A percentile compares a stretch with the other conserved stretches of the same genome.
These are phyloP conservation scores for Serpula lacrymans DNA, from an alignment of 768 basidiomycete species.

Conservation along the genomic window DNA sequence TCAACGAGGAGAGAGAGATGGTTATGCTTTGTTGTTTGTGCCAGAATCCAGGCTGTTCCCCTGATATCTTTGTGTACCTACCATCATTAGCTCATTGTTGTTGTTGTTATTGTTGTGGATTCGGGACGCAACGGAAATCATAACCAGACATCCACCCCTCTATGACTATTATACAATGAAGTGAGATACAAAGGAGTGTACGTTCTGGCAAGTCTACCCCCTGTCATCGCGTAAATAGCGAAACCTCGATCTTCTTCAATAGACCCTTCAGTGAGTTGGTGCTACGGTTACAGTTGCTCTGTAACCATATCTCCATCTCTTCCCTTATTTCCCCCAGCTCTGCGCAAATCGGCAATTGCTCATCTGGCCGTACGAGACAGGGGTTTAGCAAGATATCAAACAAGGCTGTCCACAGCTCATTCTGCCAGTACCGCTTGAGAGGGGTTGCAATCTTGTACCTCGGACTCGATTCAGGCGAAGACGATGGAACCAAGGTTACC, in stretches of 20 bases:
- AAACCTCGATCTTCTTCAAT: slow-evolving; percentile 76
- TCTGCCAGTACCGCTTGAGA: slow-evolving; percentile 96
- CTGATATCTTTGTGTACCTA: slow-evolving; percentile 1
- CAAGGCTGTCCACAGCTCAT: slow-evolving; percentile 75
- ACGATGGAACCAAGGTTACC: slow-evolving; percentile 34
- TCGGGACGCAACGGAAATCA: not conserved
- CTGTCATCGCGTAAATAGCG: slow-evolving; percentile 28
- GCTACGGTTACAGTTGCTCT: slow-evolving; percentile 81
- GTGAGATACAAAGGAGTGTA: not conserved
- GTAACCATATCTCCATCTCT: slow-evolving; percentile 89
- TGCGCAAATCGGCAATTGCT: slow-evolving; percentile 66
- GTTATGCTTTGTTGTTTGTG: not conserved
- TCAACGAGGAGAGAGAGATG: too few species aligned
- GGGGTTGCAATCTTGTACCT: slow-evolving; percentile 68
- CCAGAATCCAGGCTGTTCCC: not conserved
- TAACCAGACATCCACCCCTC: not conserved
- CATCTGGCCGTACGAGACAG: slow-evolving; percentile 48
- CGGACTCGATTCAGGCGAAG: slow-evolving; percentile 26
- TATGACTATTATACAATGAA: not conserved
- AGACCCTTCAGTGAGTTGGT: slow-evolving; percentile 78
- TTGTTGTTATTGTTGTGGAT: slow-evolving; percentile 1
- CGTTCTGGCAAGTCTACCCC: slow-evolving; percentile 18
- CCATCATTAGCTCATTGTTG: not conserved
- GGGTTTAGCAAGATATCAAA: slow-evolving; percentile 91
- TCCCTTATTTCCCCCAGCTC: slow-evolving; percentile 60